A percentile compares a stretch with the other conserved stretches of the same genome.
Conservation (phyloP, 306 rosid genomes). For the Medicago ruthenica region DNA sequence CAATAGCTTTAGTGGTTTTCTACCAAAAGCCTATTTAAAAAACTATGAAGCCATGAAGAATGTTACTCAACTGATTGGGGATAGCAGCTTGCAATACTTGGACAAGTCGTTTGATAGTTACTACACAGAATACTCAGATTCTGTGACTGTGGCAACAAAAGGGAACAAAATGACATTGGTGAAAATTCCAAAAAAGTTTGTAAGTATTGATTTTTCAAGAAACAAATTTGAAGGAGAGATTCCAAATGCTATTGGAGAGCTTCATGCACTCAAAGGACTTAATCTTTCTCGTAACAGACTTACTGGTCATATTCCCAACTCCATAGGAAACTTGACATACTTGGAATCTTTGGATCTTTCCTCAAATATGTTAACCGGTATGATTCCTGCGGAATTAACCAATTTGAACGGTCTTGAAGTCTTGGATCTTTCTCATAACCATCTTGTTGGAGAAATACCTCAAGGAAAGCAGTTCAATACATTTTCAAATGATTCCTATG, state of each 20-base stretch:
- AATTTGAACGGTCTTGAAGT: neutral
- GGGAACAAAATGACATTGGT: neutral
- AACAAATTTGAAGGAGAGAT: constrained; percentile 51
- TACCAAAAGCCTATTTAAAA: constrained; percentile 5
- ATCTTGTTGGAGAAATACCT: constrained; percentile 47
- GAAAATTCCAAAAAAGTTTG: constrained; percentile 2
- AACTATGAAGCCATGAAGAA: constrained; percentile 40
- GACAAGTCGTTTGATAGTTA: too few relatives aligned
- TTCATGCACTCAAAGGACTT: constrained; percentile 35
- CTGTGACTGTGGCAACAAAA: constrained; percentile 20
- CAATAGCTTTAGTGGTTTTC: constrained; percentile 13
- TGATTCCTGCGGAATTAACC: constrained; percentile 39
- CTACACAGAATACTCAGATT: neutral
- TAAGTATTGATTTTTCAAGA: constrained; percentile 42
- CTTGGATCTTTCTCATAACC: constrained; percentile 45
- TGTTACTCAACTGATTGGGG: neutral
- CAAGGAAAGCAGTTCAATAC: constrained; percentile 48
- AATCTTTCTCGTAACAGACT: constrained; percentile 48
- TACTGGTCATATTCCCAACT: constrained; percentile 36
- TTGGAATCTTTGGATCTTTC: constrained; percentile 54
- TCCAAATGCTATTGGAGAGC: constrained; percentile 38
- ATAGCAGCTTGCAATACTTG: neutral
- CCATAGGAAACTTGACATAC: constrained; percentile 38
- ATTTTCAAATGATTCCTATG: constrained; percentile 42
- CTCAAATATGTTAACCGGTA: constrained; percentile 33